Base-by-base conservation (phyloP, 2,329 filamentous ascomycete species). In the Chaetomiaceae sp. region DNA sequence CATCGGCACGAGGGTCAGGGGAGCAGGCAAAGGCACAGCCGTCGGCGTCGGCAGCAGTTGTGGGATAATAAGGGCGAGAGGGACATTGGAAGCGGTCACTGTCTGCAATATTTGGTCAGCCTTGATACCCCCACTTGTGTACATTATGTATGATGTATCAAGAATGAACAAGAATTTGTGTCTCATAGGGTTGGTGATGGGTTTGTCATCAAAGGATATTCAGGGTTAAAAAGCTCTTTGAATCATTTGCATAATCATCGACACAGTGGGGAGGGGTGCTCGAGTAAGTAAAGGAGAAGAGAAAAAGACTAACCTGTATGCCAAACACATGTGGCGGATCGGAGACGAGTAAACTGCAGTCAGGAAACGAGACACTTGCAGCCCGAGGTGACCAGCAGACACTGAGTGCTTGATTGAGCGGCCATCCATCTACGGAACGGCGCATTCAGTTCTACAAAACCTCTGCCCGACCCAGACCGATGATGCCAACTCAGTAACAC, bases 221-320 rank as follows among this genome's bases (percentile, higher is more conserved):
- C 76, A 80, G 77, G 76, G 76, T 81, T 81, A 81, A 81, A 81
- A 81, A 81, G 77, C 77, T 80, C 76, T 74, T 78, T 73, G 70
- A 51, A 64, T 65, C 59, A 61, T 62, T 66, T 70, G 62, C 72
- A 67, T 73, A 77, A 79, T 79, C 77, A 74, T 80, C 54, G 73
- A 68, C 60, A 68, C 29, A 24, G 22, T 30, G 53, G 29, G 17
- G 42, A 44, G 34, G 12, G 12, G 38, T 24, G 22, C 22, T 24
- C 6, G 22, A n/a, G 6, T 6, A 37, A 32, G 48, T 17, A 30
- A 11, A 14, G 9, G 15, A n/a, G 36, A 41, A 42, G 34, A 4
- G 45, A 51, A 53, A 49, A 33, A 24, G 42, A 74, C 75, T 69
- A 68, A 78, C 75, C 70, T 70, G 68, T 58, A 56, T 20, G 30